These are phyloP conservation scores for Phytophthora vignae DNA, from an alignment of 352 stramenopile species.

Conservation along the genomic window DNA sequence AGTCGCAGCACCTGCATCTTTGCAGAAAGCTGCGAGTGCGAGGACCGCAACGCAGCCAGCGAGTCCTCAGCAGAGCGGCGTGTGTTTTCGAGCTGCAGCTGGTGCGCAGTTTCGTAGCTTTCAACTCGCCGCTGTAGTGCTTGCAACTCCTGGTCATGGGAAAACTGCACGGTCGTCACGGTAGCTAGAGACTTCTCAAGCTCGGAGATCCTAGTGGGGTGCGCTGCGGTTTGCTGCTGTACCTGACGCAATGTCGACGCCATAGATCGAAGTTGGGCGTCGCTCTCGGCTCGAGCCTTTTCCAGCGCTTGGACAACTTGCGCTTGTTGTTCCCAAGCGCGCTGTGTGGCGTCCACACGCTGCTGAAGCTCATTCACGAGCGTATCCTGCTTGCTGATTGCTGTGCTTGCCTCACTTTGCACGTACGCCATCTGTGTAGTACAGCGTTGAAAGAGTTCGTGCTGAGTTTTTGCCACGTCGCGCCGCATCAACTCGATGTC, in stretches of 20 bases:
- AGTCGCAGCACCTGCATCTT: conserved; percentile 56
- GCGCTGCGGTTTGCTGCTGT: conserved; percentile 32
- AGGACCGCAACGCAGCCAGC: conserved; percentile 31
- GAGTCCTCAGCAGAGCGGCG: conserved; percentile 28
- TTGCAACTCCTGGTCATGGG: conserved; percentile 28
- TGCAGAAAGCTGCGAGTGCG: conserved; percentile 43
- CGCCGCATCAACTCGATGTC: conserved; percentile 32
- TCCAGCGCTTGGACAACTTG: conserved; percentile 28
- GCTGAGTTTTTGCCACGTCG: conserved; percentile 45
- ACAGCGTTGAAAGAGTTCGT: conserved; percentile 52
- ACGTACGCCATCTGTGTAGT: conserved; percentile 42
- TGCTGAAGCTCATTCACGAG: conserved; percentile 39
- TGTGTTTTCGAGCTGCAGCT: conserved; percentile 36
- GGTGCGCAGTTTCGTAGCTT: conserved; percentile 28
- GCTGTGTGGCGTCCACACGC: conserved; percentile 45
- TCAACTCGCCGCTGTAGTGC: conserved; percentile 39
- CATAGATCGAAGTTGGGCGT: conserved; percentile 22
- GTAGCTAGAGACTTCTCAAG: conserved; percentile 33
- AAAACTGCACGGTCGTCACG: conserved; percentile 16
- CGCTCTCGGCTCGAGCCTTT: conserved; percentile 30
- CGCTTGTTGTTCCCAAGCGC: conserved; percentile 38
- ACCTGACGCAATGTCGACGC: conserved; percentile 33
- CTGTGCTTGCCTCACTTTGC: conserved; percentile 34
- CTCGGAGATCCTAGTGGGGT: conserved; percentile 29
- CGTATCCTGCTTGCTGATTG: conserved; percentile 27